Evolutionary conservation across 345 rosid genomes (phyloP), one percentile per base, ranked within the genome.

Genomic region (Diplotaxis tenuifolia): DNA sequence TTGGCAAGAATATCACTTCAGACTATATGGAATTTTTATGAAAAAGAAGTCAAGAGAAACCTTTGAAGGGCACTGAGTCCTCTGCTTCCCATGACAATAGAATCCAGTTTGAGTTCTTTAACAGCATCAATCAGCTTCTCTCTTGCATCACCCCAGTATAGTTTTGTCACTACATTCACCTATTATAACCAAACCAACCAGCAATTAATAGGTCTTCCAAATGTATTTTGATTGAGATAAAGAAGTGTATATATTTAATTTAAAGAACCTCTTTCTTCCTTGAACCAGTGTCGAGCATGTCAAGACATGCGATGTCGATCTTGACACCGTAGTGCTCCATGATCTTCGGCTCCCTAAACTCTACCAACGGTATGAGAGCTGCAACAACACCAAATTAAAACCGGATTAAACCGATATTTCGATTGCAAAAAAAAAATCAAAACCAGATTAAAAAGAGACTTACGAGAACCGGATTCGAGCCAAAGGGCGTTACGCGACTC

Each of bases 141-240:
- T 62, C 99, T 89, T 1, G 98, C 88, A 53, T 95, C 97, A 62
- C 97, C 98, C 92, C 91, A 89, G 78, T 95, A 95, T 23, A 92
- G 52, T 55, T 95, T 95, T 18, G 93, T 57, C 23, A 90, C 83
- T 7, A 90, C 71, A 1, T 67, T 9, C 14, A 87, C 92, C 89
- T 95, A 8, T 3, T 23, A 56, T 23, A 59, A 55, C 31, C 40
- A 68, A 56, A 65, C 54, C 70, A 7, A 65, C n/a, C n/a, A n/a
- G 1, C n/a, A 7, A 66, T 42, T 19, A 53, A 54, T 4, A 3
- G 11, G 11, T 47, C 1, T 14, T 6, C 56, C 1, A 8, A 36
- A 27, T 47, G 22, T 61, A 19, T 64, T 29, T 25, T 18, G 22
- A 52, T 14, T 5, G 1, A 15, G 34, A 47, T 29, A 10, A 18